Conservation (phyloP, 371 early-diverging fungal genomes). For the Mortierella sp. region DNA sequence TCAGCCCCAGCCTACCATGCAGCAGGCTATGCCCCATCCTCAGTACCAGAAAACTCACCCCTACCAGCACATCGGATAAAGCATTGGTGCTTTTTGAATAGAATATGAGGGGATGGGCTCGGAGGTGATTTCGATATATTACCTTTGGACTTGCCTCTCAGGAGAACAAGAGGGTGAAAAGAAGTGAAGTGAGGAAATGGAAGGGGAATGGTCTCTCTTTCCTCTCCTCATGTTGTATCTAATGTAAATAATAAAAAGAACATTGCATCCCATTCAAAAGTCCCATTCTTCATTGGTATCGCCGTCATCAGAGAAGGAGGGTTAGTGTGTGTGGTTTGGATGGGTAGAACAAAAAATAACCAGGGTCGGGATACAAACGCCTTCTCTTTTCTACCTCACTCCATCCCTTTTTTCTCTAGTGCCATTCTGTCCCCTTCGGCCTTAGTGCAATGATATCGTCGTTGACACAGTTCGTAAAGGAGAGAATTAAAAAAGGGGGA, state of each 20-base stretch:
- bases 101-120: not conserved
- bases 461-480: too few relatives aligned
- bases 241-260: conserved; percentile 5
- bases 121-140: not conserved
- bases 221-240: too few relatives aligned
- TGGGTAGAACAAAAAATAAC: too few relatives aligned
- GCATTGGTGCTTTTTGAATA: not conserved
- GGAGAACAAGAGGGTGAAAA: not conserved
- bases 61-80: conserved; percentile 27
- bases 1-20: conserved; percentile 14
- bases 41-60: conserved; percentile 29
- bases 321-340: too few relatives aligned
- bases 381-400: too few relatives aligned
- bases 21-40: not conserved
- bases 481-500: not conserved
- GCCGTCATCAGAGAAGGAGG: too few relatives aligned
- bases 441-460: too few relatives aligned
- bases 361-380: too few relatives aligned
- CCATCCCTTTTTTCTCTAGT: not conserved
- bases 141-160: not conserved
- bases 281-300: not conserved
- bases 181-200: not conserved
- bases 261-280: not conserved
- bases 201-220: not conserved
- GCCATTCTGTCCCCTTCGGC: too few relatives aligned